A percentile compares a stretch with the other conserved stretches of the same genome.
phyloP scores from a whole-genome alignment of 208 protist species.

The Leishmania mexicana region DNA sequence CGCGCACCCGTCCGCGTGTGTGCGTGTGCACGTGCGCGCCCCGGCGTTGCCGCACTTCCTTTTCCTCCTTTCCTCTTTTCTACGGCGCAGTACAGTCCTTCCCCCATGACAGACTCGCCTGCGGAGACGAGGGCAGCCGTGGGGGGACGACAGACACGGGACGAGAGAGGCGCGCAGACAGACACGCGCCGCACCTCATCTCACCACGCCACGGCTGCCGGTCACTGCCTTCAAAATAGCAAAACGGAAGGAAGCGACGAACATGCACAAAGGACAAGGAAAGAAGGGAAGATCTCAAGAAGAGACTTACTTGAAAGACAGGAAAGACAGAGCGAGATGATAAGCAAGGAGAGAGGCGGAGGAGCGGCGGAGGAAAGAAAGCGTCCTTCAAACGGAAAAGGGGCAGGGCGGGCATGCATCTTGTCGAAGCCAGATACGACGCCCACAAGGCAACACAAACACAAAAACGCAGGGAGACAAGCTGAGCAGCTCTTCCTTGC shows the following conservation, averaged over 20 bases:
- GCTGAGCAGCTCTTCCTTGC: not conserved
- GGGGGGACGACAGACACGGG: not conserved
- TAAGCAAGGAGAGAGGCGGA: not conserved
- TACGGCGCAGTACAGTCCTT: constrained; percentile 4
- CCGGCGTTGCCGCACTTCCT: not conserved
- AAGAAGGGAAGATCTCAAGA: not conserved
- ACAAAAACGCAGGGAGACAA: not conserved
- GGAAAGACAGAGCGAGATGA: not conserved
- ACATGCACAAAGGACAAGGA: not conserved
- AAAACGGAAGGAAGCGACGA: not conserved
- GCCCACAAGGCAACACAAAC: not conserved
- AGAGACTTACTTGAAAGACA: not conserved
- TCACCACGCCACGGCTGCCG: not conserved
- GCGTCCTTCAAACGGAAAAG: not conserved
- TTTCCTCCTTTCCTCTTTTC: not conserved
- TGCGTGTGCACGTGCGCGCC: not conserved
- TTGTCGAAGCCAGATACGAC: not conserved
- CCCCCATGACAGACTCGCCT: not conserved
- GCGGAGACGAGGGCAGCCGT: not conserved
- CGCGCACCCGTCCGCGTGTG: not conserved
- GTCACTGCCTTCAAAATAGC: not conserved
- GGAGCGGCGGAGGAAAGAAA: not conserved
- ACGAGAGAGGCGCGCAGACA: not conserved
- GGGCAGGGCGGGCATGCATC: not conserved
- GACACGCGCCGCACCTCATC: not conserved